Evolutionary conservation across 768 basidiomycete species (phyloP), one percentile per base, ranked within the genome.

Genomic region (Crucibulum laeve): DNA sequence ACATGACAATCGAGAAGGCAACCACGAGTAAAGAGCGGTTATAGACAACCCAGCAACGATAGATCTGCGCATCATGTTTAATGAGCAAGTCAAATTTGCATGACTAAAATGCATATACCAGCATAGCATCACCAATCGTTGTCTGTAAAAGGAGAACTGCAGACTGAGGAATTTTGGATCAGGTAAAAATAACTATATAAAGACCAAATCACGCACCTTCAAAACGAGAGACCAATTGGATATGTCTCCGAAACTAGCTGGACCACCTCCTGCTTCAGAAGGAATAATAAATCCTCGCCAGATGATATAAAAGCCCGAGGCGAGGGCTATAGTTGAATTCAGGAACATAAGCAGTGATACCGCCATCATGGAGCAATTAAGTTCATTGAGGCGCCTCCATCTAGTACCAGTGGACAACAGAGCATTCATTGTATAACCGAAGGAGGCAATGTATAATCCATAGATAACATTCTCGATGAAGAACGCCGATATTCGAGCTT

Each of bases 1-100:
- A 57, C 3, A 62, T 35, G 8, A 58, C 17, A 5, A 55, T 24
- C 0, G 56, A 48, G 5, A 52, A 15, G 4, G 43, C 22, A 3
- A 55, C 43, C 22, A 56, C 44, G 17, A 28, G 18, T 49, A 48
- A 57, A 4, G 46, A 47, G 25, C 46, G 44, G 19, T 43, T 25
- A 37, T 53, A 60, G 1, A 60, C 42, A 8, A 60, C 45, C 47
- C 46, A 62, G 40, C 60, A 62, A 4, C 60, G 51, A 30, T 48
- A 52, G 5, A 52, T 52, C 51, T 52, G 25, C 23, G 4, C 14
- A 14, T 7, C 22, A 1, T 11, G 6, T n/a, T n/a, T n/a, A n/a
- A 11, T 44, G 19, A 2, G 10, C 19, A 37, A 10, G 2, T 3
- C 26, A 17, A 21, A 11, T n/a, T 6, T n/a, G 5, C 19, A 3